A percentile compares a stretch with the other conserved stretches of the same genome.
Conservation (phyloP, 805 yeast species). For the Metschnikowia koreensis region DNA sequence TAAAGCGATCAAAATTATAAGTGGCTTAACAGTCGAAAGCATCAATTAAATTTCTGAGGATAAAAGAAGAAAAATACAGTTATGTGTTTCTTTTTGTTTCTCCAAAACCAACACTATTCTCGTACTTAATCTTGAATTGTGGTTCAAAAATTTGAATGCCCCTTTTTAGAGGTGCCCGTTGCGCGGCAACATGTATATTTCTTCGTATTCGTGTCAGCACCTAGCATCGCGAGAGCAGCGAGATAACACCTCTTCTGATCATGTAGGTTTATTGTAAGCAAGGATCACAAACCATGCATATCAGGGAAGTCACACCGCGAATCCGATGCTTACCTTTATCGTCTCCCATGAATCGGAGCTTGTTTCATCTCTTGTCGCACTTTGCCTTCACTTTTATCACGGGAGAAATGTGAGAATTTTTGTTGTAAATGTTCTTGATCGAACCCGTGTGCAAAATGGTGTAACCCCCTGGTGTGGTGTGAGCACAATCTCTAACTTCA, state of each 20-base stretch:
- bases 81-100: not conserved
- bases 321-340: slow-evolving; percentile 16
- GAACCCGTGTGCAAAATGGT: slow-evolving; percentile 2
- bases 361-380: slow-evolving; percentile 21
- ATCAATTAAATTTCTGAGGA: no score
- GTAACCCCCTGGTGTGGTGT: slow-evolving; percentile 30
- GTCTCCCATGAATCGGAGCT: slow-evolving; percentile 20
- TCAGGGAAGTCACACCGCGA: not conserved
- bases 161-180: no score
- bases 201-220: not conserved
- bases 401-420: slow-evolving; percentile 12
- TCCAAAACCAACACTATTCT: no score
- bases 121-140: no score
- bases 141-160: not conserved
- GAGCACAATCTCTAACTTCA: slow-evolving; percentile 18
- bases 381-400: slow-evolving; percentile 12
- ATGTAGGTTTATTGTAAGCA: no score
- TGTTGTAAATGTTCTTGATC: slow-evolving; percentile 18
- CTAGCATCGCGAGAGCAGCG: not conserved
- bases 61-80: not conserved
- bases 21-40: no score
- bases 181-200: no score
- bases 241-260: no score
- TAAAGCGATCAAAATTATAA: no score
- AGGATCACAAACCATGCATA: no score